Conservation (phyloP, 257 asterid genomes). For the Craterostigma plantagineum region DNA sequence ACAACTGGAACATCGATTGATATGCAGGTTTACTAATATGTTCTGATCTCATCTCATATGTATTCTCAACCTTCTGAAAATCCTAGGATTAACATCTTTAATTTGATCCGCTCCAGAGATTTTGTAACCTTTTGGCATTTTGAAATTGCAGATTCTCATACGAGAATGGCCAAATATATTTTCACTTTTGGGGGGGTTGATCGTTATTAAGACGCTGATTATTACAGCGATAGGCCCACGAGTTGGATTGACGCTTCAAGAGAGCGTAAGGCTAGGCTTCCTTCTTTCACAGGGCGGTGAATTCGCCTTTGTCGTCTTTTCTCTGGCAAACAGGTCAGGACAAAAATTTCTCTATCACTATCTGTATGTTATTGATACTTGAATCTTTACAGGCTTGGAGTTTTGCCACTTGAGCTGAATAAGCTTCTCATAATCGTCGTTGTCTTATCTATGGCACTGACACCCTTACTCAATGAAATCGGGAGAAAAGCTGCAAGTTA, state of each 20-base stretch:
- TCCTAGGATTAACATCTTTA: background rate
- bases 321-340: slow-evolving; percentile 77
- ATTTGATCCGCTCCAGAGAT: too few relatives aligned
- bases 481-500: slow-evolving; percentile 69
- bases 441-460: slow-evolving; percentile 89
- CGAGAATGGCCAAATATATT: slow-evolving; percentile 98
- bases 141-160: slow-evolving; percentile 79
- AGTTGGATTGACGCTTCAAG: slow-evolving; percentile 72
- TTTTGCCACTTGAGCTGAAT: slow-evolving; percentile 94
- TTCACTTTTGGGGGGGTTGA: slow-evolving; percentile 85
- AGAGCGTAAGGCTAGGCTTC: slow-evolving; percentile 86
- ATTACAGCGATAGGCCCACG: slow-evolving; percentile 93
- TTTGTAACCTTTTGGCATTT: too few relatives aligned
- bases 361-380: background rate
- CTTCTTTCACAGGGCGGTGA: slow-evolving; percentile 99
- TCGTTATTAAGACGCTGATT: slow-evolving; percentile 73
- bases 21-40: slow-evolving; percentile 61
- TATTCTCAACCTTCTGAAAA: background rate
- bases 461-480: slow-evolving; percentile 82
- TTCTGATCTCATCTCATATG: background rate
- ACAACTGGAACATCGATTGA: slow-evolving; percentile 96
- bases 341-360: background rate
- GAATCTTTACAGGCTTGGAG: slow-evolving; percentile 70
- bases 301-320: slow-evolving; percentile 90
- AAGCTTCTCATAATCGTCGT: slow-evolving; percentile 96